These are phyloP conservation scores for Baorangia bicolor DNA, from an alignment of 768 basidiomycete genomes.

Conservation along the genomic window DNA sequence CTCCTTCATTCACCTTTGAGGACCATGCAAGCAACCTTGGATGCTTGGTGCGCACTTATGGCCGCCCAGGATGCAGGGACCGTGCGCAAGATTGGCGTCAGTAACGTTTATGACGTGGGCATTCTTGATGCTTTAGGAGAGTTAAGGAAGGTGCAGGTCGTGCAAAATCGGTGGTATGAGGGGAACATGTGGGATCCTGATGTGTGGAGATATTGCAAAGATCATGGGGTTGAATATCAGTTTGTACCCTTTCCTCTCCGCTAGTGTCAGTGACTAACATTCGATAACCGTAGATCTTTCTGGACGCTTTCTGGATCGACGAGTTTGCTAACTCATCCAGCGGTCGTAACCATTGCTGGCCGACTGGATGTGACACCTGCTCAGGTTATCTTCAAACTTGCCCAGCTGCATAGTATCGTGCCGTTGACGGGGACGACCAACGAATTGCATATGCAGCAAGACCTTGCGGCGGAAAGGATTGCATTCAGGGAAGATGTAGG, in stretches of 20 bases:
- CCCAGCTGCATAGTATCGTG: slow-evolving; percentile 61
- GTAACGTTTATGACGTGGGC: slow-evolving; percentile 69
- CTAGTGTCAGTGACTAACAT: not conserved
- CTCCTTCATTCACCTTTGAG: slow-evolving; percentile 75
- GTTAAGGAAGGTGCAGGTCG: slow-evolving; percentile 62
- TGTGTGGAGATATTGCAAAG: slow-evolving; percentile 63
- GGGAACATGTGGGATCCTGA: slow-evolving; percentile 73
- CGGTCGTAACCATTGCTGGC: slow-evolving; percentile 44
- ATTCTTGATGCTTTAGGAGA: slow-evolving; percentile 52
- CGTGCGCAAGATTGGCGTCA: slow-evolving; percentile 66
- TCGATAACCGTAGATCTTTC: slow-evolving; percentile 56
- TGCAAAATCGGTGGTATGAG: slow-evolving; percentile 86
- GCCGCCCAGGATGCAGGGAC: slow-evolving; percentile 63
- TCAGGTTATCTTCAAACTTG: slow-evolving; percentile 68
- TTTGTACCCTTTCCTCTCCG: slow-evolving; percentile 29
- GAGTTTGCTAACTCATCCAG: slow-evolving; percentile 50
- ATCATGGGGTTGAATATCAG: slow-evolving; percentile 72
- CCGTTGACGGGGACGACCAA: slow-evolving; percentile 77
- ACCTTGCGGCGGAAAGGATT: slow-evolving; percentile 46
- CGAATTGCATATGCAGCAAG: slow-evolving; percentile 66
- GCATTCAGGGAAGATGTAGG: slow-evolving; percentile 32
- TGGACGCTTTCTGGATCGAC: slow-evolving; percentile 88
- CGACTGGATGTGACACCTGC: slow-evolving; percentile 54
- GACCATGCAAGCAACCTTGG: slow-evolving; percentile 56
- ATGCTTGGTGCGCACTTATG: slow-evolving; percentile 67